Evolutionary conservation across 345 rosid genomes (phyloP).

Genomic region (Physaria fendleri): DNA sequence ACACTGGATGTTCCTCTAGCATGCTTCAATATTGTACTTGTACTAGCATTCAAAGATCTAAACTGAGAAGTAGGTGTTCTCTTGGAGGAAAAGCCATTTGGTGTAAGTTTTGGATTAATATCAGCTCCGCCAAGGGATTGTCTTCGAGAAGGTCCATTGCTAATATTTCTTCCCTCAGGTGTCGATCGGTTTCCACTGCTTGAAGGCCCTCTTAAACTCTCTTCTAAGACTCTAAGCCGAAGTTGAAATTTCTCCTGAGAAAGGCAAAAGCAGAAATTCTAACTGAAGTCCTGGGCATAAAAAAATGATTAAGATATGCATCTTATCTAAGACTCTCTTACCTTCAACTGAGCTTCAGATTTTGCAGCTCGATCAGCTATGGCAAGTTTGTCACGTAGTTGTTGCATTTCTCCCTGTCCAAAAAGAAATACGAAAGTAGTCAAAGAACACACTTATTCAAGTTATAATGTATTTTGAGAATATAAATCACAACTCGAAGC

Average conservation of each 20-base stretch:
- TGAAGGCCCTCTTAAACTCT: no score
- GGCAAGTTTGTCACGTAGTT: conserved; percentile 90
- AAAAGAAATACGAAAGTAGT: conserved; percentile 1
- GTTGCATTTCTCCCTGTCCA: conserved; percentile 95
- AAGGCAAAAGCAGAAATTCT: no score
- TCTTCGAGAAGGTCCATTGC: conserved; percentile 94
- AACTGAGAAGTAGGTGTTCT: conserved; percentile 62
- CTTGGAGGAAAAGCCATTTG: conserved; percentile 88
- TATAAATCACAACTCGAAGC: conserved; percentile 11
- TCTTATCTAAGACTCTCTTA: no score
- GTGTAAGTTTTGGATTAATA: conserved; percentile 56
- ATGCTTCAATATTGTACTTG: conserved; percentile 69
- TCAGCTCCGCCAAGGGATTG: conserved; percentile 97
- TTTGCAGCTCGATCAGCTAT: conserved; percentile 85
- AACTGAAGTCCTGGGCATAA: no score
- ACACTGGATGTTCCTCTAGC: conserved; percentile 95
- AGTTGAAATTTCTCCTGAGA: no score
- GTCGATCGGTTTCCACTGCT: no score
- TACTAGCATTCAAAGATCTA: conserved; percentile 61
- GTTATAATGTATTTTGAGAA: background rate
- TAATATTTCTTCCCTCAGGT: no score
- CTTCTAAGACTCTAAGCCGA: no score
- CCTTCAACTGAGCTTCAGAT: conserved; percentile 97
- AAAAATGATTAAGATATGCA: no score
- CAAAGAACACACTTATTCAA: background rate